Conservation (phyloP, 345 rosid species). For the Abelmoschus esculentus region DNA sequence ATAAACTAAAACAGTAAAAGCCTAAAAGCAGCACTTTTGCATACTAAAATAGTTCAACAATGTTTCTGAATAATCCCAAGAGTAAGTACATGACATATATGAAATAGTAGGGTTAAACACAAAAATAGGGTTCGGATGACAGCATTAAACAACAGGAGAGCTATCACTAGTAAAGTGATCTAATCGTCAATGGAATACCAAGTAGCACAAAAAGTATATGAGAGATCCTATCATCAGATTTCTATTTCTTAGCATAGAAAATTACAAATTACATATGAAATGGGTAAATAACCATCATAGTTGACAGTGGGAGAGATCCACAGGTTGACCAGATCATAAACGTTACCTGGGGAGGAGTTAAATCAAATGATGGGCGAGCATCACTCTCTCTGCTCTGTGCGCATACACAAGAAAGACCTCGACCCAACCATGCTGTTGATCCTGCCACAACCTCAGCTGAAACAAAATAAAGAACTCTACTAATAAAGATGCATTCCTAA, state of each 20-base stretch:
- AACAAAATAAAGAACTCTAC: constrained; percentile 29
- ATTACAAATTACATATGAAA: background rate
- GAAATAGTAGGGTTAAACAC: background rate
- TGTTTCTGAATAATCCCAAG: background rate
- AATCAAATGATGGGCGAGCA: constrained; percentile 86
- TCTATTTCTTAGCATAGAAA: background rate
- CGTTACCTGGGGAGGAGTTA: constrained; percentile 81
- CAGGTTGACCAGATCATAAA: background rate
- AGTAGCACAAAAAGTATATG: background rate
- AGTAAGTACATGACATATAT: background rate
- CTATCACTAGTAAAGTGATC: background rate
- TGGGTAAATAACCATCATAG: background rate
- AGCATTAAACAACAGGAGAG: background rate
- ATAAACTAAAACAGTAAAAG: background rate
- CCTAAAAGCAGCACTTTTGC: background rate
- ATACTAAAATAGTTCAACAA: background rate
- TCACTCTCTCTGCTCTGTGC: constrained; percentile 87
- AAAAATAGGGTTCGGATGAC: background rate
- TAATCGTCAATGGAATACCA: background rate
- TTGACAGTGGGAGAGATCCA: background rate
- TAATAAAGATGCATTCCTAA: constrained; percentile 19
- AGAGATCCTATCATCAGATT: background rate
- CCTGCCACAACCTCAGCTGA: constrained; percentile 99
- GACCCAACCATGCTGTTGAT: constrained; percentile 97
- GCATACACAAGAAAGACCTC: constrained; percentile 98